Conservation (phyloP, 2,329 filamentous ascomycete species). For the Fusarium mangiferae region DNA sequence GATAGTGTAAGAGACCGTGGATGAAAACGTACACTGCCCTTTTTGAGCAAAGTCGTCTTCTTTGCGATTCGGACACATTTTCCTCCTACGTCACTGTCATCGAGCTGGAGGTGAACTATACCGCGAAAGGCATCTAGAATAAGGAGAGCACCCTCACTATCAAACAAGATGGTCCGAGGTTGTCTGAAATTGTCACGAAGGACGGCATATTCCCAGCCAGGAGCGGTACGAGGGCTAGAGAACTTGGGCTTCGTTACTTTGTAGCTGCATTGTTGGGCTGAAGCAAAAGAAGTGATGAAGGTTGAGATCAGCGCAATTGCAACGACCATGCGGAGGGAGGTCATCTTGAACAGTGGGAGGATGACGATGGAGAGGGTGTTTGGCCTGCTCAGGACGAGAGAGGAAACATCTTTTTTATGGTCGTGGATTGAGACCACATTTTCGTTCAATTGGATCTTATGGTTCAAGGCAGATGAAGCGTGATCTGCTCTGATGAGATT, state of each 20-base stretch:
- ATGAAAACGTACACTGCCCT: constrained; percentile 47
- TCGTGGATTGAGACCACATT: neutral
- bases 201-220: constrained; percentile 58
- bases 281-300: constrained; percentile 7
- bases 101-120: constrained; percentile 53
- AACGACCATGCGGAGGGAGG: constrained; percentile 17
- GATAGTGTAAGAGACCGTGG: neutral
- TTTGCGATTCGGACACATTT: constrained; percentile 54
- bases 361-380: neutral
- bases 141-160: constrained; percentile 57
- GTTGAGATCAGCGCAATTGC: constrained; percentile 7
- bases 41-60: constrained; percentile 51
- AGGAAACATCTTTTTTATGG: neutral
- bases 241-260: constrained; percentile 50
- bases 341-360: constrained; percentile 17
- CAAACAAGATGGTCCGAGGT: constrained; percentile 59
- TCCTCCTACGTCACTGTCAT: constrained; percentile 55
- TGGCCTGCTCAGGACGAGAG: neutral
- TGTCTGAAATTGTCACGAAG: constrained; percentile 53
- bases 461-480: neutral
- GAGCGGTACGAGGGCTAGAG: constrained; percentile 51
- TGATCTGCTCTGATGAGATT: neutral
- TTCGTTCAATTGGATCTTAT: neutral
- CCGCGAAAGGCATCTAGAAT: constrained; percentile 57
- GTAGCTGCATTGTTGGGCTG: constrained; percentile 18